Evolutionary conservation across 805 yeast species (phyloP).

Genomic region (Starmerella asiatica): DNA sequence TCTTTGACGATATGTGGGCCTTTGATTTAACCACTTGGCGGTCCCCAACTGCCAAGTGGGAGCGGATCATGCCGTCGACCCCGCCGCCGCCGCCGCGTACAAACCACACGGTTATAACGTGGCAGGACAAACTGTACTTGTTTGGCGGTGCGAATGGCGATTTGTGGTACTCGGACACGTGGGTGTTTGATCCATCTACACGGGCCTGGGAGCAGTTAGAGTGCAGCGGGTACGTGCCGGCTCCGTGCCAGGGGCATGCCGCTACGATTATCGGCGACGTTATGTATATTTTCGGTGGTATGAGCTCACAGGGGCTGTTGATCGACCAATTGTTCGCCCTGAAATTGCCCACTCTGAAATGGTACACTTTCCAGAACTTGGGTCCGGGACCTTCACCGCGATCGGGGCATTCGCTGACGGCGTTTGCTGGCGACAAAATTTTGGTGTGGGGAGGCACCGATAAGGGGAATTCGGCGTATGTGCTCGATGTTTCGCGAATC

Average conservation of each 20-base stretch:
- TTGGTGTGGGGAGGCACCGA: conserved; percentile 76
- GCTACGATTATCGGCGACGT: conserved; percentile 65
- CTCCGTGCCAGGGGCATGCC: conserved; percentile 85
- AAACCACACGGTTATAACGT: conserved; percentile 78
- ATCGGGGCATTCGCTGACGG: conserved; percentile 83
- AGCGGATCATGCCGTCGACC: conserved; percentile 43
- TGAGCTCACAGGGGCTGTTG: conserved; percentile 56
- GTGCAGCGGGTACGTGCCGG: conserved; percentile 63
- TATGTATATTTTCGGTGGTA: conserved; percentile 83
- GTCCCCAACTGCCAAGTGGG: conserved; percentile 76
- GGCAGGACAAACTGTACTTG: conserved; percentile 62
- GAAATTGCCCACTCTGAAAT: conserved; percentile 54
- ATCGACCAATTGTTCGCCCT: conserved; percentile 58
- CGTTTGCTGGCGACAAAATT: conserved; percentile 50
- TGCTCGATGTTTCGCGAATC: conserved; percentile 43
- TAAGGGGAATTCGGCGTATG: conserved; percentile 46
- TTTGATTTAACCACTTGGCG: conserved; percentile 81
- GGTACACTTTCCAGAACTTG: conserved; percentile 52
- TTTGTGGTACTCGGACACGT: conserved; percentile 58
- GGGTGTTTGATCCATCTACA: conserved; percentile 59
- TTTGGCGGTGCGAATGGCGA: conserved; percentile 86
- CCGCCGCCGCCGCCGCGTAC: conserved; percentile 48
- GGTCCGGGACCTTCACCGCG: conserved; percentile 62
- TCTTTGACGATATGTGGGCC: conserved; percentile 68
- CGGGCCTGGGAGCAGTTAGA: conserved; percentile 59